These are phyloP conservation scores for Nicotiana undulata DNA, from an alignment of 257 asterid species.

Conservation along the genomic window DNA sequence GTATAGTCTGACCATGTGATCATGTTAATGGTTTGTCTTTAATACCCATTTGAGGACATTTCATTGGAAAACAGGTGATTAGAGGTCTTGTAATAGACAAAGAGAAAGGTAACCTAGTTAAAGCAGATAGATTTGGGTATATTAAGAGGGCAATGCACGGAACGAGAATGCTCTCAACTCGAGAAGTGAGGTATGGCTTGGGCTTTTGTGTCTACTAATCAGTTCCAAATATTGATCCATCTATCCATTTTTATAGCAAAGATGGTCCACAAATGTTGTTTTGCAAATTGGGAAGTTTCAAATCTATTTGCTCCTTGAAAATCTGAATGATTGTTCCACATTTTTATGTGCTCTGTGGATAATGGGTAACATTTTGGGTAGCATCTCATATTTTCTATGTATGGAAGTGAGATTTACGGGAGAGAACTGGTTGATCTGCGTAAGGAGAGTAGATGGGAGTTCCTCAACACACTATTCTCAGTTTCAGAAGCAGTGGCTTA, in stretches of 20 bases:
- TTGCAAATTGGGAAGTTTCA: background rate
- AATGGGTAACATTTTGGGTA: conserved; percentile 17
- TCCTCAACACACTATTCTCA: conserved; percentile 78
- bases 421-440: conserved; percentile 92
- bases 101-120: conserved; percentile 80
- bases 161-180: conserved; percentile 70
- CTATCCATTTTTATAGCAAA: background rate
- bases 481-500: conserved; percentile 95
- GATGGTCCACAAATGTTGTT: background rate
- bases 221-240: background rate
- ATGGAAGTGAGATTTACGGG: conserved; percentile 78
- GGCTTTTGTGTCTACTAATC: background rate
- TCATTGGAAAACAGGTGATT: conserved; percentile 46
- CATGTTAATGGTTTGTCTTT: conserved; percentile 4
- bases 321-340: background rate
- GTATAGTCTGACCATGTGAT: conserved; percentile 26
- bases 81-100: conserved; percentile 88
- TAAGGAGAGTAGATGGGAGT: conserved; percentile 78
- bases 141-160: conserved; percentile 90
- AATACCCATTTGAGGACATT: background rate
- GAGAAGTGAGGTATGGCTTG: conserved; percentile 56
- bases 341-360: conserved; percentile 12
- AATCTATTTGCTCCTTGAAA: background rate
- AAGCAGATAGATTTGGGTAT: conserved; percentile 89
- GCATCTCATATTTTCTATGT: conserved; percentile 24